Evolutionary conservation across 129 eudicot genomes (phyloP), one percentile per base, ranked within the genome.

Genomic region (Artemisia argyi): DNA sequence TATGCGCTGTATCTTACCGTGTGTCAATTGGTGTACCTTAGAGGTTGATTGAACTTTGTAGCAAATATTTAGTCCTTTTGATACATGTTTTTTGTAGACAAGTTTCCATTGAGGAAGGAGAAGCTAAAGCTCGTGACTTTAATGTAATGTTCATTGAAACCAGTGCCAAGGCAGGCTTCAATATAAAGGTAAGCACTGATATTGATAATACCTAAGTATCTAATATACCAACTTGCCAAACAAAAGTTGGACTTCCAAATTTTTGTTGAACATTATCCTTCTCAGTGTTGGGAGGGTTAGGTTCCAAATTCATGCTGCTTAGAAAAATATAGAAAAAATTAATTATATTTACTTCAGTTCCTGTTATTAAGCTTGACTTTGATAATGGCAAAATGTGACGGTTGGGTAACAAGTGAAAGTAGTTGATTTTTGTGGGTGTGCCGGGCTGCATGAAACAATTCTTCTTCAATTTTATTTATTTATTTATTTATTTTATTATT

Each of bases 81-180:
- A 59, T 72, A 28, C 11, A 15, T 73, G 24, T 47, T 81, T 54
- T 78, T 14, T 58, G 12, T 78, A 90, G 96, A 88, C 93, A 87
- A 85, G 93, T 90, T 53, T 89, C 96, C 18, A 87, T 89, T 10
- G 96, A 89, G 77, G 96, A 89, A 81, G 96, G 83, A 79, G 96
- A 89, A 87, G 85, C 91, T 61, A 88, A 88, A 85, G 95, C 95
- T 73, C 57, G 85, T 61, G 95, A 85, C 0, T 79, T 73, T 11
- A 85, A 83, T 24, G 91, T 89, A 58, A 89, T 89, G 96, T 86
- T 87, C 68, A 89, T 89, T 63, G 96, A 89, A 85, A 89, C 96
- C 32, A 89, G 96, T 87, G 96, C 96, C 28, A 89, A 86, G 73
- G 96, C 96, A 5, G 96, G 96, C 17, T 89, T 89, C 84, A 89